Evolutionary conservation across 345 rosid species (phyloP), one percentile per base, ranked within the genome.

Genomic region (Camelina hispida): DNA sequence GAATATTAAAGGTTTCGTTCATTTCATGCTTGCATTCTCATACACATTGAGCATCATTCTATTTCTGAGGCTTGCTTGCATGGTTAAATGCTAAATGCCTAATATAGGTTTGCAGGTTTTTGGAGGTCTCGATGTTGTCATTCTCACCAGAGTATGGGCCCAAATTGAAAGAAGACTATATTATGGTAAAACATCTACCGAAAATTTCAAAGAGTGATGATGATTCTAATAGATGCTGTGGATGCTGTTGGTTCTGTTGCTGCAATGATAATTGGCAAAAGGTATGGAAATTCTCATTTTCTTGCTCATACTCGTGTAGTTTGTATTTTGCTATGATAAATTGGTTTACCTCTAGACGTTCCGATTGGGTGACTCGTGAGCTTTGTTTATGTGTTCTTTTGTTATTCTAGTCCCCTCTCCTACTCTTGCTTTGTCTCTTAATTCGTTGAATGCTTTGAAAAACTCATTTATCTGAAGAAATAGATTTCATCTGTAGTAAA

Each of bases 181-280:
- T 96, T 53, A 88, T 91, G 98, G 97, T 83, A 66, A 93, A 85
- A 81, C 99, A 96, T 83, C 86, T 96, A 62, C 97, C 98, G 20
- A 83, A 85, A 64, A 75, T 91, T 73, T 64, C 83, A 46, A 89
- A 77, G 63, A 69, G 80, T 64, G 91, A 87, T 70, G 89, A 85
- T 73, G 91, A 86, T 74, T 82, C 91, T 30, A 78, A 69, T 71
- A 84, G 71, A 76, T 93, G 98, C 64, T 91, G 93, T 84, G 79
- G 85, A 23, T 89, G 97, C 71, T 42, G 74, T 75, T 89, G 93
- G 89, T 87, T 88, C 75, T 76, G 71, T 87, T 96, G 95, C 83
- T 96, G 99, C 80, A 91, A 91, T 80, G 90, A 93, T 84, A 96
- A 86, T 81, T 96, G 98, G 98, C 96, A 93, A 79, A 93, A 89